phyloP scores from a whole-genome alignment of 805 yeast species.

The Lipomyces orientalis region DNA sequence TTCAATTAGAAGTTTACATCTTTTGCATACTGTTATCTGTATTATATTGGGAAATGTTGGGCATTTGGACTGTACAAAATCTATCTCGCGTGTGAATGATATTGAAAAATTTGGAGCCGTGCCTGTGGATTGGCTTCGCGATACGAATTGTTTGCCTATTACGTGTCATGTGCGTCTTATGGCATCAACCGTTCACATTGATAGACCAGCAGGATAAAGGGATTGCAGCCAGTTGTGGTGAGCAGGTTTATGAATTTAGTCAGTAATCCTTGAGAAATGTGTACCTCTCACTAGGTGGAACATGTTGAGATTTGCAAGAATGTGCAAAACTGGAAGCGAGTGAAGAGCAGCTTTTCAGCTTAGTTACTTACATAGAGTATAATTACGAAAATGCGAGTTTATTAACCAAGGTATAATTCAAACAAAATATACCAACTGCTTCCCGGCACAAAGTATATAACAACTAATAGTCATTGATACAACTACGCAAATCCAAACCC shows the following conservation, averaged over 20 bases:
- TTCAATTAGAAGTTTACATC: background rate
- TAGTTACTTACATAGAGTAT: background rate
- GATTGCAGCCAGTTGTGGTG: no score
- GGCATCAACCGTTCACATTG: background rate
- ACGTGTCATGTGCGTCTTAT: background rate
- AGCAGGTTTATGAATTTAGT: background rate
- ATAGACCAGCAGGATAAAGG: no score
- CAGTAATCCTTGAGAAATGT: background rate
- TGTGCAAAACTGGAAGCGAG: background rate
- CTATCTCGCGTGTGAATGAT: background rate
- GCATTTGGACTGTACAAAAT: background rate
- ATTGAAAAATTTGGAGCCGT: background rate
- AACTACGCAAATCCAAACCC: slow-evolving; percentile 85
- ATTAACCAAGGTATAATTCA: slow-evolving; percentile 3
- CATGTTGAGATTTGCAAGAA: background rate
- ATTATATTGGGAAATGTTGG: background rate
- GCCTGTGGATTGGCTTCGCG: background rate
- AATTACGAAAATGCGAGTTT: background rate
- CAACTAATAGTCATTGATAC: background rate
- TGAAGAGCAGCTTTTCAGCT: background rate
- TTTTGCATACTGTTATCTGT: background rate
- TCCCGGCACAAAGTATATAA: background rate
- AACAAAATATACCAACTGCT: background rate
- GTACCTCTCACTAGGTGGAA: background rate
- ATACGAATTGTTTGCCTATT: background rate